Base-by-base conservation (phyloP, 2,329 filamentous ascomycete species). In the Hymenoscyphus salicellus region DNA sequence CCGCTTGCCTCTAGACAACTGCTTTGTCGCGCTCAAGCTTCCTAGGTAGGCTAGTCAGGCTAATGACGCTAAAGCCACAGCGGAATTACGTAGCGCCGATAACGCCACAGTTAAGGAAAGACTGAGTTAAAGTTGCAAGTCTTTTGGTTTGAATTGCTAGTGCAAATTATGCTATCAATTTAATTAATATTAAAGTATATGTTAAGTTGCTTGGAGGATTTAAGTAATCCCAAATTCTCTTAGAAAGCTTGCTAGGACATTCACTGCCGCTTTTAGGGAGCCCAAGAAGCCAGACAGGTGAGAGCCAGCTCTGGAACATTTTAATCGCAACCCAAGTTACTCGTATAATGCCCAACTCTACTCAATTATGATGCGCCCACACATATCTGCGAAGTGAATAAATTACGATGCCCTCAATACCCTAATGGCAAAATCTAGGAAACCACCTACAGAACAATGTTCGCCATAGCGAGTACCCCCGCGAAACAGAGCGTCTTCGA, bases 401-500 rank as follows among this genome's bases (percentile, higher is more conserved):
- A 23, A 6, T 14, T 46, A 49, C 23, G 8, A 26, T 11, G 5
- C 43, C 43, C 57, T 64, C 49, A 57, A 32, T 65, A 57, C 43
- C 43, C 66, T 66, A 59, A 70, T 71, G 69, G 66, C 68, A 63
- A 63, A 61, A 62, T 49, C 28, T 20, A 33, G 49, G 56, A 57
- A 58, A 61, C 56, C 33, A 60, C 60, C 36, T 63, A 63, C 56
- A 65, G 63, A 77, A 67, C 71, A 73, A 88, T 88, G 86, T 88
- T 89, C 76, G 86, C 86, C 68, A 86, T 89, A 74, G 80, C 86
- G 65, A 80, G 84, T 65, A 91, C 92, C 75, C 95, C 95, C 72
- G 92, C 93, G 76, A 95, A 96, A 83, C 95, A 99, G 84, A 96
- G 92, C 74, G 95, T 94, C 72, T 90, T 91, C 75, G 93, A 97